Conservation (phyloP, 2,329 filamentous ascomycete genomes). For the Celoporthe dispersa region DNA sequence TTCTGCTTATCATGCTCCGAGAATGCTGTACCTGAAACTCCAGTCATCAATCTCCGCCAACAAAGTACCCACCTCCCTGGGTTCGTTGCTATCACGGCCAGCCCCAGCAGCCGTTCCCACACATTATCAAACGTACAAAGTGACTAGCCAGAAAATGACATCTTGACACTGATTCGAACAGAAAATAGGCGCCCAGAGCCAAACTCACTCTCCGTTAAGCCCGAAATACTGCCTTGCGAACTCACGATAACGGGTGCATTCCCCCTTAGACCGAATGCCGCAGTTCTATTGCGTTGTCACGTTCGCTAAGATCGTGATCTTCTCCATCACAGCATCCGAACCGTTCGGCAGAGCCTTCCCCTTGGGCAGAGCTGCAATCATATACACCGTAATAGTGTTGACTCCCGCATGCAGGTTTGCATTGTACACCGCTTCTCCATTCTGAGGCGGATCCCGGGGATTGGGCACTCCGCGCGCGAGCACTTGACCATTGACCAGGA, state of each 20-base stretch:
- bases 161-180: neutral
- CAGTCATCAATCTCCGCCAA: neutral
- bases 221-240: neutral
- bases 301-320: constrained; percentile 76
- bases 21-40: neutral
- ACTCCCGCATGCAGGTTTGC: constrained; percentile 71
- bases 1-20: neutral
- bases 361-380: constrained; percentile 71
- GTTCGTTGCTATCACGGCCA: neutral
- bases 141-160: neutral
- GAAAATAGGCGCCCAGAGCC: neutral
- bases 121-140: constrained; percentile 2
- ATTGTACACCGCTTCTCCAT: constrained; percentile 73
- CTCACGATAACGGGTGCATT: neutral
- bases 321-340: constrained; percentile 75
- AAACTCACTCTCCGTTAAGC: neutral
- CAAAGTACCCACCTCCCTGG: neutral
- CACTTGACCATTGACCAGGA: constrained; percentile 69
- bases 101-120: neutral
- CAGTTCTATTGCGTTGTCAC: constrained; percentile 54
- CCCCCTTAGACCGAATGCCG: neutral
- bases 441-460: constrained; percentile 58
- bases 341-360: constrained; percentile 61
- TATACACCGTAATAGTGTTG: constrained; percentile 78
- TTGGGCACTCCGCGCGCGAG: constrained; percentile 55